Percentiles rank a stretch among this genome's conserved stretches.
Evolutionary conservation across 2,329 filamentous ascomycete genomes (phyloP).

Genomic region (Fusarium falciforme): DNA sequence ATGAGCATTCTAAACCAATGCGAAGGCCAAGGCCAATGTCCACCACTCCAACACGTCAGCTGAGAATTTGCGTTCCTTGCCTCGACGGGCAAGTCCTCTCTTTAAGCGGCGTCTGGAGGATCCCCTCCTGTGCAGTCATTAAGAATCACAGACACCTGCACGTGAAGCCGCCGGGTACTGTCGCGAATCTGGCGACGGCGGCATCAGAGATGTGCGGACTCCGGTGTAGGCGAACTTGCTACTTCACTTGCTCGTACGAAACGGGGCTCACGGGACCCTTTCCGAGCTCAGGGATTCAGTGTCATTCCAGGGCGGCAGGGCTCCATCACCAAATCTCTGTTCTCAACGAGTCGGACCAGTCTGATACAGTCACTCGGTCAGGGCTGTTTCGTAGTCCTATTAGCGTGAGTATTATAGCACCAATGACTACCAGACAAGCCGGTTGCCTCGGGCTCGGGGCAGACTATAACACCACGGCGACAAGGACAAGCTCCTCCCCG

Average conservation of each 20-base stretch:
- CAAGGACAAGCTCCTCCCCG: slow-evolving; percentile 13
- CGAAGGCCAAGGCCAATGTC: background rate
- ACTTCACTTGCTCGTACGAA: slow-evolving; percentile 7
- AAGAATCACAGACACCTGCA: background rate
- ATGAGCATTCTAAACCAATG: background rate
- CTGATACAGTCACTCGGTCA: background rate
- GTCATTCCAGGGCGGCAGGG: background rate
- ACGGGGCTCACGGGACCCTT: background rate
- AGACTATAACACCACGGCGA: slow-evolving; percentile 1
- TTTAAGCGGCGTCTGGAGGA: background rate
- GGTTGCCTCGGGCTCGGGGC: background rate
- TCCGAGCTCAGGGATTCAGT: background rate
- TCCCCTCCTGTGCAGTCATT: background rate
- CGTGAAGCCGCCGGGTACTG: background rate
- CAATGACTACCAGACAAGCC: background rate
- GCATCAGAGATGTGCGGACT: background rate
- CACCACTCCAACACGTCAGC: background rate
- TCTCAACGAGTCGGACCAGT: background rate
- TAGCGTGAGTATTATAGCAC: background rate
- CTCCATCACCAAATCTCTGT: background rate
- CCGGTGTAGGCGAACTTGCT: background rate
- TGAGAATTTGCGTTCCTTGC: background rate
- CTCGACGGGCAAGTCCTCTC: background rate
- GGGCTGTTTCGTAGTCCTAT: background rate
- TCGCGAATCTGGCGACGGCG: background rate